Percentiles rank a stretch among this genome's conserved stretches.
These are phyloP conservation scores for Pogostemon cablin DNA, from an alignment of 257 asterid species.

Conservation along the genomic window DNA sequence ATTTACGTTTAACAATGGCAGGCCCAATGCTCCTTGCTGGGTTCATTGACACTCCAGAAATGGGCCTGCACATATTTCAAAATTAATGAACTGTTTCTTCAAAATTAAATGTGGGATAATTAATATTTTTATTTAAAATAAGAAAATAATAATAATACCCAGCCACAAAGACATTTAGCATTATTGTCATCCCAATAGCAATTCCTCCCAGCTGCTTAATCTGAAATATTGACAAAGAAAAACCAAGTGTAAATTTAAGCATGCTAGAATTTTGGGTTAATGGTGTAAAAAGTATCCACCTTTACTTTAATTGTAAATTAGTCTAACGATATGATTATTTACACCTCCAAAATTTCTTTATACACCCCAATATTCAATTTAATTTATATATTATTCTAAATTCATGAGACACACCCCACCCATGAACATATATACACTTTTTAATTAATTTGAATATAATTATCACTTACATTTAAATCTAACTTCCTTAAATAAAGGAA, in stretches of 20 bases:
- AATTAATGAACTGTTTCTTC: no score
- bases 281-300: neutral
- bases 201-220: constrained; percentile 55
- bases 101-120: no score
- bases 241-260: neutral
- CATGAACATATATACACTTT: no score
- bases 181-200: constrained; percentile 77
- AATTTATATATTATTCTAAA: no score
- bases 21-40: constrained; percentile 94
- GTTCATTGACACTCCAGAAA: constrained; percentile 93
- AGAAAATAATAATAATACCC: constrained; percentile 46
- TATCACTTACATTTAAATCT: no score
- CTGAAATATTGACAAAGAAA: constrained; percentile 31
- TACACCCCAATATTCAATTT: no score
- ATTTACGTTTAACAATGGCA: constrained; percentile 56
- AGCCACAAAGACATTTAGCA: constrained; percentile 66
- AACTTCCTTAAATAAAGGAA: no score
- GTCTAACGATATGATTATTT: no score
- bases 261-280: neutral
- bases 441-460: no score
- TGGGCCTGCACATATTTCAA: constrained; percentile 50
- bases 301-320: neutral
- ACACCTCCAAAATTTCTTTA: no score
- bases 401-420: no score
- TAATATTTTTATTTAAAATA: no score